These are phyloP conservation scores for Eucalyptus sideroxylon DNA, from an alignment of 345 rosid species.

Conservation along the genomic window DNA sequence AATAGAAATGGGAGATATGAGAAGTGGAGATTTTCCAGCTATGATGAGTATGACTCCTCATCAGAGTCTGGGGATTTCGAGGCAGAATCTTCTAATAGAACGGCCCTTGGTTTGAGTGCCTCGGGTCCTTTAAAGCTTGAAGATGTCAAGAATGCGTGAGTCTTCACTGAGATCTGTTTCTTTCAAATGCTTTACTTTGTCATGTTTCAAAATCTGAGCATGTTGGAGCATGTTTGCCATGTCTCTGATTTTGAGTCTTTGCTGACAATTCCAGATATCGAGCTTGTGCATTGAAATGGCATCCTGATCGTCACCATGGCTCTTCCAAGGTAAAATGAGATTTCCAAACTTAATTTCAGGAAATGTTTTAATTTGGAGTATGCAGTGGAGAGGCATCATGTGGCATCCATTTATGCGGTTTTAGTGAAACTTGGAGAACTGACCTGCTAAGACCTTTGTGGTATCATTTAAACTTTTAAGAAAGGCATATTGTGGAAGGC, in stretches of 20 bases:
- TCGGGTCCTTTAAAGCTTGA: slow-evolving; percentile 69
- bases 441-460: not conserved
- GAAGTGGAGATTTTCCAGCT: slow-evolving; percentile 26
- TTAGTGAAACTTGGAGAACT: not conserved
- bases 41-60: slow-evolving; percentile 49
- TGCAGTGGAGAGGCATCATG: not conserved
- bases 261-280: slow-evolving; percentile 40
- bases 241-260: not conserved
- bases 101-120: slow-evolving; percentile 64
- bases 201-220: not conserved
- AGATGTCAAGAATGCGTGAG: slow-evolving; percentile 86
- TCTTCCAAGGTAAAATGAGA: slow-evolving; percentile 51
- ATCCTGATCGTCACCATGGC: slow-evolving; percentile 86
- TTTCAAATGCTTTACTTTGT: not conserved
- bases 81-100: slow-evolving; percentile 48
- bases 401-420: not conserved
- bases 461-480: not conserved
- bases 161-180: not conserved
- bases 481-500: not conserved
- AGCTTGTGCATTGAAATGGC: slow-evolving; percentile 84
- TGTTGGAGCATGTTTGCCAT: not conserved
- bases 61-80: slow-evolving; percentile 32
- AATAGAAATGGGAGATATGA: slow-evolving; percentile 18
- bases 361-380: not conserved
- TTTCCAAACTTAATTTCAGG: not conserved